Evolutionary conservation across 2,329 filamentous ascomycete species (phyloP).

Genomic region (Davidsoniella neocaledoniae): DNA sequence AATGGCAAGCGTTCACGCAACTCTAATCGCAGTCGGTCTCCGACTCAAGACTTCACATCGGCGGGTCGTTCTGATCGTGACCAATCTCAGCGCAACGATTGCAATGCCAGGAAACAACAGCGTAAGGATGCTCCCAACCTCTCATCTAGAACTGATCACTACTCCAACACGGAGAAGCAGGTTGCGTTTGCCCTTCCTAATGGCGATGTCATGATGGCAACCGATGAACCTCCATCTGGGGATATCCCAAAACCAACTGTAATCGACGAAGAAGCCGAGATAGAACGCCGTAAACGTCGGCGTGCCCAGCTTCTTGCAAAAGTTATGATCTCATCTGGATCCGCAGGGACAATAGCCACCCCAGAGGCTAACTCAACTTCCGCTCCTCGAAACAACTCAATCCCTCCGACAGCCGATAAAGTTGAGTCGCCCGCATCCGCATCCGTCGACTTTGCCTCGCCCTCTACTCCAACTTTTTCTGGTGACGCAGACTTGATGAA

Average conservation of each 20-base stretch:
- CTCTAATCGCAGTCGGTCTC: slow-evolving; percentile 30
- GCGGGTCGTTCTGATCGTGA: slow-evolving; percentile 13
- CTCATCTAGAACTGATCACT: slow-evolving; percentile 38
- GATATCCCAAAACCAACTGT: slow-evolving; percentile 30
- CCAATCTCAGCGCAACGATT: slow-evolving; percentile 17
- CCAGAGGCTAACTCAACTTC: slow-evolving; percentile 34
- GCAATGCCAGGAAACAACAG: no score
- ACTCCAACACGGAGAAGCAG: slow-evolving; percentile 7
- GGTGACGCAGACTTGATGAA: slow-evolving; percentile 8
- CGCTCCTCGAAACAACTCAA: slow-evolving; percentile 24
- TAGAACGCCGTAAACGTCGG: slow-evolving; percentile 69
- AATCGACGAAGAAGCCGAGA: slow-evolving; percentile 66
- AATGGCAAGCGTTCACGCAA: slow-evolving; percentile 38
- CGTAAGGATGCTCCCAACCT: slow-evolving; percentile 30
- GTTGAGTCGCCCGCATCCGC: slow-evolving; percentile 30
- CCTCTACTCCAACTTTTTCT: slow-evolving; percentile 2
- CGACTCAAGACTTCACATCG: slow-evolving; percentile 19
- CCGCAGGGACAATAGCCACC: slow-evolving; percentile 35
- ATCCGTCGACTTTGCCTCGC: slow-evolving; percentile 18
- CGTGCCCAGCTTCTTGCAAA: slow-evolving; percentile 76
- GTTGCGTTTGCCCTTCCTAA: slow-evolving; percentile 9
- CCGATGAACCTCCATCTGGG: background rate
- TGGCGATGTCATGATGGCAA: slow-evolving; percentile 9
- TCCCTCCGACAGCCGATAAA: slow-evolving; percentile 18
- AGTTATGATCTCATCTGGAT: slow-evolving; percentile 55